Conservation (phyloP, 768 basidiomycete genomes). For the Tricholoma terreum region DNA sequence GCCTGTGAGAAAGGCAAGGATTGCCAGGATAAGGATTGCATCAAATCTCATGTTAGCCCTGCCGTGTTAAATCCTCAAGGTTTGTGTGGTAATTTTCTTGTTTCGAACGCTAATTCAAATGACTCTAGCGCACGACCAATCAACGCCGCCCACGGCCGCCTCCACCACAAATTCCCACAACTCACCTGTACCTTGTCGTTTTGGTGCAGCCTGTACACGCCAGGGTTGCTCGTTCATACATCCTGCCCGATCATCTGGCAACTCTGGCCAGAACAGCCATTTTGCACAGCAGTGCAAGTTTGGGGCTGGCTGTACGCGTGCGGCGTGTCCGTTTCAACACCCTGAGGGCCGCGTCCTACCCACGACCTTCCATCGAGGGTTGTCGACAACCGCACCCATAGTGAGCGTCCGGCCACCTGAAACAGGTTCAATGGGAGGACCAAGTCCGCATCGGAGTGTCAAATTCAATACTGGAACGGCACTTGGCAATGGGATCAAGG, state of each 20-base stretch:
- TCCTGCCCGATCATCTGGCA: constrained; percentile 41
- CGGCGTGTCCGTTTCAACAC: constrained; percentile 87
- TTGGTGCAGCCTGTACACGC: constrained; percentile 68
- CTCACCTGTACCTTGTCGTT: constrained; percentile 55
- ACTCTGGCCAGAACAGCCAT: constrained; percentile 27
- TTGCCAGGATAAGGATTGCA: constrained; percentile 93
- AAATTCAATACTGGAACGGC: constrained; percentile 57
- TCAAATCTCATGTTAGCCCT: constrained; percentile 88
- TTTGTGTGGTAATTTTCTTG: constrained; percentile 25
- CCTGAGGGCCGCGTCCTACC: constrained; percentile 84
- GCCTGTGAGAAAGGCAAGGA: constrained; percentile 85
- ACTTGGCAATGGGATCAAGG: constrained; percentile 39
- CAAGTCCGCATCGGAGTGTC: constrained; percentile 67
- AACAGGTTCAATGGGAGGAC: constrained; percentile 60
- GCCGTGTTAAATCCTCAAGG: constrained; percentile 70
- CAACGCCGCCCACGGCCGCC: constrained; percentile 32
- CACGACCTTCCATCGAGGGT: constrained; percentile 74
- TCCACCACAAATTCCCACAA: constrained; percentile 28
- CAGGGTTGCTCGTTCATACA: constrained; percentile 68
- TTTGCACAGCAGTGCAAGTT: constrained; percentile 70
- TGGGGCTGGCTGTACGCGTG: constrained; percentile 81
- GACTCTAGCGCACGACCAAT: constrained; percentile 33
- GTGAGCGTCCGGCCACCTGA: constrained; percentile 62
- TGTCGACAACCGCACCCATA: constrained; percentile 57
- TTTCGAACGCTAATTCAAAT: constrained; percentile 10